phyloP scores from a whole-genome alignment of 2,329 filamentous ascomycete species.

The Talaromyces funiculosus region DNA sequence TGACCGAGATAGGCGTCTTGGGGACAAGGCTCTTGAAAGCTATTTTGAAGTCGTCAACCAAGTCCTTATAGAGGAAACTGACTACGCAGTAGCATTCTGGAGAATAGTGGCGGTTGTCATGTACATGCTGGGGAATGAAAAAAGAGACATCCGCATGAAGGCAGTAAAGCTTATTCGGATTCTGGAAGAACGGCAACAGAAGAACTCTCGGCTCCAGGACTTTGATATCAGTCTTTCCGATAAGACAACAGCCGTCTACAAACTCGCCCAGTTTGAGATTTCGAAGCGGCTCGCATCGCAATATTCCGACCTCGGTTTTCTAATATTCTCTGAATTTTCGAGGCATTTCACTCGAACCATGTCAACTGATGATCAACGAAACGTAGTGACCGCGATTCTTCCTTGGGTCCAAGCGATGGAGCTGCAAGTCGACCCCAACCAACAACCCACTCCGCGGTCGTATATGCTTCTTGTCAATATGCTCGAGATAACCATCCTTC shows the following conservation, averaged over 20 bases:
- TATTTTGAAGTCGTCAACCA: constrained; percentile 92
- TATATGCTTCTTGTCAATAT: constrained; percentile 94
- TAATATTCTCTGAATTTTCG: constrained; percentile 93
- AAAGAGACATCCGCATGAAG: constrained; percentile 81
- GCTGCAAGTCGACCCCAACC: constrained; percentile 83
- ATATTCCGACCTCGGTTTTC: constrained; percentile 82
- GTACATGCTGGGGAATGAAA: constrained; percentile 87
- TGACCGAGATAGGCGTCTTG: constrained; percentile 38
- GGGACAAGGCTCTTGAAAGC: constrained; percentile 73
- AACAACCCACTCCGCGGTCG: constrained; percentile 81
- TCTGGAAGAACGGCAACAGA: constrained; percentile 75
- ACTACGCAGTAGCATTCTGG: constrained; percentile 84
- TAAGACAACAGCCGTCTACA: constrained; percentile 97
- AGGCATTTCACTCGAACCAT: constrained; percentile 79
- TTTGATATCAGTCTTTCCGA: constrained; percentile 98
- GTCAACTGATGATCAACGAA: constrained; percentile 75
- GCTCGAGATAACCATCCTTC: constrained; percentile 92
- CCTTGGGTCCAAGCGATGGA: constrained; percentile 97
- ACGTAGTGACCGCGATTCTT: constrained; percentile 87
- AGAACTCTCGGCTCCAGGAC: constrained; percentile 88
- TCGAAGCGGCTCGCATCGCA: constrained; percentile 84
- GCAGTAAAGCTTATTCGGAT: constrained; percentile 74
- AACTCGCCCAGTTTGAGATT: constrained; percentile 93
- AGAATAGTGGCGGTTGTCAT: constrained; percentile 81
- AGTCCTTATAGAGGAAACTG: constrained; percentile 74